Evolutionary conservation across 1,284 basidiomycete genomes (phyloP), one percentile per base, ranked within the genome.

Genomic region (Ceraceosorus guamensis): DNA sequence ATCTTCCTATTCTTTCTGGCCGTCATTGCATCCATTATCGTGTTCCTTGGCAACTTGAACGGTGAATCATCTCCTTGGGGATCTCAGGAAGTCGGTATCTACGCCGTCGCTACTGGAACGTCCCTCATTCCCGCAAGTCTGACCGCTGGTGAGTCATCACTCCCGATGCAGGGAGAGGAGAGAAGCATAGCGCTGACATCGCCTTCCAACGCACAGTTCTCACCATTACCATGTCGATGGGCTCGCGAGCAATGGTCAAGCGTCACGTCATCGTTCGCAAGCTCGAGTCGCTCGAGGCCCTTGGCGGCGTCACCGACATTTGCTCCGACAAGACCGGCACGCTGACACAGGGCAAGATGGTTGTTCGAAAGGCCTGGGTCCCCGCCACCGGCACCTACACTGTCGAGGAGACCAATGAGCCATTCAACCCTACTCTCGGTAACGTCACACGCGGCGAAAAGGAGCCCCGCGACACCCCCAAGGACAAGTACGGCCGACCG

Each of bases 261-360:
- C 77, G 80, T 48, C 73, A 81, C 63, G 81, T 80, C 39, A 80
- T 83, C 61, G 82, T 83, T 6, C 79, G 82, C 34, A 81, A 71
- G 57, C 62, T 73, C 56, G 70, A 73, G 31, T 72, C 72, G 35
- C 67, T 75, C 57, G 72, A 75, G 55, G 71, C 72, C 2, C 63
- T 75, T 24, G 72, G 72, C 47, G 68, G 70, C 6, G 70, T 75
- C 57, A 75, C 70, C 34, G 71, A 75, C 46, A 75, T 75, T 55
- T 75, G 73, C 64, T 71, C 68, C 13, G 71, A 74, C 67, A 75
- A 75, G 67, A 75, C 73, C 34, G 73, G 73, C 11, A 75, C 73
- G 1, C 57, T 75, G 24, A 75, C 73, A 18, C 73, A 75, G 44
- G 73, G 73, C 33, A 68, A 70, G 61, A 75, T 75, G 73, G 64